Conservation (phyloP, 2,329 filamentous ascomycete genomes). For the Aspergillus sp. region DNA sequence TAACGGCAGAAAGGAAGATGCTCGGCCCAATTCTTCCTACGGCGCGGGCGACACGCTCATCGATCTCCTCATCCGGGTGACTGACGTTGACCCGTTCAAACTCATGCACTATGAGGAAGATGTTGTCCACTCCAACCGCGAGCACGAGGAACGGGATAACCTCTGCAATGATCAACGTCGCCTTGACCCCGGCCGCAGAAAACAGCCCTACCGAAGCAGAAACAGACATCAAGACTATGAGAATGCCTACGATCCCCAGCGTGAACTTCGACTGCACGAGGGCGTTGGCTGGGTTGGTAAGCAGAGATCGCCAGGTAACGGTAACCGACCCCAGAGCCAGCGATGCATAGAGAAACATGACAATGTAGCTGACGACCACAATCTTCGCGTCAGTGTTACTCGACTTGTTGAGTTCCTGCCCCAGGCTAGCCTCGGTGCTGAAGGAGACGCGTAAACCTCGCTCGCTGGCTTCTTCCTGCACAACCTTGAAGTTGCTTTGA, state of each 20-base stretch:
- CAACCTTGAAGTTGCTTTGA: constrained; percentile 61
- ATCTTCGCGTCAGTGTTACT: constrained; percentile 98
- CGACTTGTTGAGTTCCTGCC: constrained; percentile 93
- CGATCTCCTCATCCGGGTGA: constrained; percentile 78
- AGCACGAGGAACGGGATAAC: constrained; percentile 96
- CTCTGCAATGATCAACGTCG: constrained; percentile 94
- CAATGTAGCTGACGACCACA: constrained; percentile 87
- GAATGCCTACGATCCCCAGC: constrained; percentile 83
- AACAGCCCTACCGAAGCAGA: constrained; percentile 91
- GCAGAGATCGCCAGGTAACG: constrained; percentile 63
- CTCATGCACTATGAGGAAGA: constrained; percentile 96
- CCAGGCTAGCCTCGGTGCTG: constrained; percentile 87
- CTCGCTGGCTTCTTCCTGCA: constrained; percentile 67
- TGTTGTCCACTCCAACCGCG: constrained; percentile 96
- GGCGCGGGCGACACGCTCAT: constrained; percentile 74
- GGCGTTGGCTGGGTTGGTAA: constrained; percentile 72
- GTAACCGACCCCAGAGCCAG: constrained; percentile 83
- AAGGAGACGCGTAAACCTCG: constrained; percentile 83
- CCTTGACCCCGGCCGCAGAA: constrained; percentile 82
- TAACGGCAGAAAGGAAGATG: constrained; percentile 87
- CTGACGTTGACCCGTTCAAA: constrained; percentile 91
- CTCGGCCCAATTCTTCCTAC: constrained; percentile 96
- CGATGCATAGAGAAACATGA: constrained; percentile 98
- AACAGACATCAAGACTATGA: constrained; percentile 97
- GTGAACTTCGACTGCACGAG: constrained; percentile 96